Conservation (phyloP, 2,329 filamentous ascomycete species). For the Calonectria pseudoreteaudii region DNA sequence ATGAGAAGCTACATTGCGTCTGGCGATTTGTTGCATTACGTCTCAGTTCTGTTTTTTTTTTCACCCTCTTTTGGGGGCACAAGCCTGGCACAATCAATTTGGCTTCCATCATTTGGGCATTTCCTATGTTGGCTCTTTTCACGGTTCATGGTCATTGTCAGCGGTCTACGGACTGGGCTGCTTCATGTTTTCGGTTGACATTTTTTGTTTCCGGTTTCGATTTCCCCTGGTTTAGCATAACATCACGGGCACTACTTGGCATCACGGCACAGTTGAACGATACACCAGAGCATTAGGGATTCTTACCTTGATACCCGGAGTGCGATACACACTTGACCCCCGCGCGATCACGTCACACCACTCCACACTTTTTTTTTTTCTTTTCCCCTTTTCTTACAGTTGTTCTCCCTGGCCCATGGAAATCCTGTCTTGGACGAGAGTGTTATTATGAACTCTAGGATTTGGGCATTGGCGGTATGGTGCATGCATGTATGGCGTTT, state of each 20-base stretch:
- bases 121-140: conserved; percentile 16
- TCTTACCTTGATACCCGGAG: conserved; percentile 56
- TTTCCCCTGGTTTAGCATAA: conserved; percentile 32
- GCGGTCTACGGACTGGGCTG: conserved; percentile 20
- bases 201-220: conserved; percentile 23
- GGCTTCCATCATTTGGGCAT: conserved; percentile 10
- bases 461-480: conserved; percentile 33
- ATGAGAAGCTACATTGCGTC: conserved; percentile 29
- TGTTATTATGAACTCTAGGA: conserved; percentile 31
- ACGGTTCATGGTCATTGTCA: conserved; percentile 23
- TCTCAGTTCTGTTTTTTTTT: conserved; percentile 17
- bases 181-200: conserved; percentile 17
- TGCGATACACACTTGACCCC: conserved; percentile 49
- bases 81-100: conserved; percentile 12
- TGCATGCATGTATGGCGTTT: conserved; percentile 48
- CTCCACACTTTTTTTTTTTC: conserved; percentile 48
- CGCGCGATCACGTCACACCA: conserved; percentile 52
- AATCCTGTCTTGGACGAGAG: conserved; percentile 30
- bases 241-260: conserved; percentile 40
- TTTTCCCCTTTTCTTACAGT: conserved; percentile 10
- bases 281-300: conserved; percentile 51
- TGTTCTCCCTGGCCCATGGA: conserved; percentile 27
- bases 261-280: conserved; percentile 48
- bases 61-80: background rate
- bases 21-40: conserved; percentile 30